Evolutionary conservation across 2,329 filamentous ascomycete genomes (phyloP).

Genomic region (Leptographium wingfieldii): DNA sequence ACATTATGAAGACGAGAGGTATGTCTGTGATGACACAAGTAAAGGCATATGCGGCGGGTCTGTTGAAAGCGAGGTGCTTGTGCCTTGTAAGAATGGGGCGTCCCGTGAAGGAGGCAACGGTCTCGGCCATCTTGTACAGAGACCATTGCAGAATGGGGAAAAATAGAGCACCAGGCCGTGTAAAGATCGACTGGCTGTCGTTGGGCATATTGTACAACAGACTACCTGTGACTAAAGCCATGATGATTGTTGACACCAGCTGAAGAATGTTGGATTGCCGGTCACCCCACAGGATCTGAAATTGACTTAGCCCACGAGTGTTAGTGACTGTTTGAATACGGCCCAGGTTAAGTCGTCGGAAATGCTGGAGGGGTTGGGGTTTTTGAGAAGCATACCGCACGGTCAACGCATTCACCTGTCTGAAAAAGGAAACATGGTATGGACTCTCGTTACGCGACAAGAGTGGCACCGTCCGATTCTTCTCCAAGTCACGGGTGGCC

Average conservation of each 20-base stretch:
- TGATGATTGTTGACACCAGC: slow-evolving; percentile 57
- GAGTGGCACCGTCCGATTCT: background rate
- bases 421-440: background rate
- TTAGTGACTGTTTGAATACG: slow-evolving; percentile 26
- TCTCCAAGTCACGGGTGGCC: background rate
- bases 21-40: slow-evolving; percentile 76
- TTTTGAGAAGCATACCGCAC: background rate
- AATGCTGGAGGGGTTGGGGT: too few species aligned
- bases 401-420: background rate
- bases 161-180: slow-evolving; percentile 68
- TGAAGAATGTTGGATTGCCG: slow-evolving; percentile 59
- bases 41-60: slow-evolving; percentile 73
- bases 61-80: slow-evolving; percentile 71
- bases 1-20: slow-evolving; percentile 66
- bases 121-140: slow-evolving; percentile 54
- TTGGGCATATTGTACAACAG: slow-evolving; percentile 64
- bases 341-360: too few species aligned
- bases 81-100: slow-evolving; percentile 87
- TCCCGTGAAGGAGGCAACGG: slow-evolving; percentile 43
- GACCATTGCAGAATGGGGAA: slow-evolving; percentile 76
- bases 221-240: slow-evolving; percentile 64
- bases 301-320: slow-evolving; percentile 45
- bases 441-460: background rate
- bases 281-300: slow-evolving; percentile 66
- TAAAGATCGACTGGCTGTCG: slow-evolving; percentile 35